Evolutionary conservation across 2,329 filamentous ascomycete species (phyloP).

Genomic region (Sporothrix luriei): DNA sequence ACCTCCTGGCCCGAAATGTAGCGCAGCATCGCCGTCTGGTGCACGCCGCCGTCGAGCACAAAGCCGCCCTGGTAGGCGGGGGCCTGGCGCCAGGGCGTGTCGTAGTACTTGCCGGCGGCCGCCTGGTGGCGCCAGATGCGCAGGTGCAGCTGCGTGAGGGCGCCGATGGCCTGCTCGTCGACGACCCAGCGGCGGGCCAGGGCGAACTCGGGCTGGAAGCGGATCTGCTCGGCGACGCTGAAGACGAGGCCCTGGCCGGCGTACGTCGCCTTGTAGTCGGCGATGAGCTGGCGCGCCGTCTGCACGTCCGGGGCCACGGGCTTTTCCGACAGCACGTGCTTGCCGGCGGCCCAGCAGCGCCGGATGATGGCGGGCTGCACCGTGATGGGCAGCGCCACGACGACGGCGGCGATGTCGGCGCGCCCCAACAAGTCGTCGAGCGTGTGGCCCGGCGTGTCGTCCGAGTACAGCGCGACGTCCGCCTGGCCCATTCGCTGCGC

Average conservation of each 20-base stretch:
- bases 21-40: constrained; percentile 20
- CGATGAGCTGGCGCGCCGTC: constrained; percentile 4
- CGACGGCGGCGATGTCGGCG: neutral
- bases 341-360: constrained; percentile 15
- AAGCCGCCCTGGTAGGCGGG: constrained; percentile 18
- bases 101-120: constrained; percentile 18
- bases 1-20: constrained; percentile 20
- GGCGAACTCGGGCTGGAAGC: constrained; percentile 13
- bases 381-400: constrained; percentile 12
- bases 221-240: constrained; percentile 21
- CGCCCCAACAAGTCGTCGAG: constrained; percentile 7
- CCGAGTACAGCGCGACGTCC: constrained; percentile 8
- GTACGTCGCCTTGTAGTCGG: constrained; percentile 8
- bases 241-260: constrained; percentile 10
- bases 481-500: neutral
- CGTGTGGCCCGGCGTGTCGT: constrained; percentile 2
- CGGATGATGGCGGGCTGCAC: constrained; percentile 19
- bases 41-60: constrained; percentile 22
- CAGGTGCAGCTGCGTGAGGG: constrained; percentile 16
- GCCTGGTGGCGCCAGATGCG: constrained; percentile 24
- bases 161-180: constrained; percentile 11
- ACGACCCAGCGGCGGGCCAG: constrained; percentile 1
- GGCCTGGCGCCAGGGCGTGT: constrained; percentile 10
- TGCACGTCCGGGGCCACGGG: constrained; percentile 12
- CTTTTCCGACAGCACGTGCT: constrained; percentile 17